phyloP scores from a whole-genome alignment of 495 filamentous ascomycete genomes.

The Pyronema omphalodes region DNA sequence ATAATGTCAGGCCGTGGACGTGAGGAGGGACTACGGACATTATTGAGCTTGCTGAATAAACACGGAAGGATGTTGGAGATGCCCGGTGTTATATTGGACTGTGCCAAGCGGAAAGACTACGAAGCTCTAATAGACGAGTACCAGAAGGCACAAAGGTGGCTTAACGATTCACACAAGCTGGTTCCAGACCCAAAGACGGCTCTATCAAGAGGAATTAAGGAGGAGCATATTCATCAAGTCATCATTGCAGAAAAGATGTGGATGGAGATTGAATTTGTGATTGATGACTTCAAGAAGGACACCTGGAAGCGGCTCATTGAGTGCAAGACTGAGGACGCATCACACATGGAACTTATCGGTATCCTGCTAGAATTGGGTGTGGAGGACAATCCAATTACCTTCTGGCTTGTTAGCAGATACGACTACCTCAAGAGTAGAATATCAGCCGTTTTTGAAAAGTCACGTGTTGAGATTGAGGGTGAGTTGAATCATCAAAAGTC shows the following conservation, averaged over 20 bases:
- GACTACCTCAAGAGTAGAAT: conserved; percentile 78
- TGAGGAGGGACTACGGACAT: conserved; percentile 63
- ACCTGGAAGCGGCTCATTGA: conserved; percentile 63
- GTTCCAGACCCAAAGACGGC: conserved; percentile 36
- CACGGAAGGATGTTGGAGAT: conserved; percentile 67
- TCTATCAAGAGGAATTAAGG: conserved; percentile 34
- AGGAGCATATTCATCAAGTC: conserved; percentile 65
- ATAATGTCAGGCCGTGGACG: conserved; percentile 81
- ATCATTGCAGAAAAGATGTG: conserved; percentile 86
- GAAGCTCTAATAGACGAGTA: conserved; percentile 76
- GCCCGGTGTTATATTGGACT: conserved; percentile 55
- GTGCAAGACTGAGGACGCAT: conserved; percentile 20
- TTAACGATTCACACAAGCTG: conserved; percentile 52
- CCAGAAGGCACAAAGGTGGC: conserved; percentile 51
- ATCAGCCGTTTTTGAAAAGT: conserved; percentile 54
- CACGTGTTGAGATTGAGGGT: conserved; percentile 69
- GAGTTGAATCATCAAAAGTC: neutral
- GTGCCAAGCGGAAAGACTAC: conserved; percentile 77
- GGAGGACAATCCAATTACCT: conserved; percentile 87
- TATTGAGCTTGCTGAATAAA: conserved; percentile 53
- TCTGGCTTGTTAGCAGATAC: conserved; percentile 77
- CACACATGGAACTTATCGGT: conserved; percentile 26
- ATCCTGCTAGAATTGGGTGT: conserved; percentile 80
- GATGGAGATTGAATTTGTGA: conserved; percentile 70
- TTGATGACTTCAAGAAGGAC: conserved; percentile 70